Evolutionary conservation across 1,139 yeast genomes (phyloP), one percentile per base, ranked within the genome.

Genomic region (Scheffersomyces quercinus): DNA sequence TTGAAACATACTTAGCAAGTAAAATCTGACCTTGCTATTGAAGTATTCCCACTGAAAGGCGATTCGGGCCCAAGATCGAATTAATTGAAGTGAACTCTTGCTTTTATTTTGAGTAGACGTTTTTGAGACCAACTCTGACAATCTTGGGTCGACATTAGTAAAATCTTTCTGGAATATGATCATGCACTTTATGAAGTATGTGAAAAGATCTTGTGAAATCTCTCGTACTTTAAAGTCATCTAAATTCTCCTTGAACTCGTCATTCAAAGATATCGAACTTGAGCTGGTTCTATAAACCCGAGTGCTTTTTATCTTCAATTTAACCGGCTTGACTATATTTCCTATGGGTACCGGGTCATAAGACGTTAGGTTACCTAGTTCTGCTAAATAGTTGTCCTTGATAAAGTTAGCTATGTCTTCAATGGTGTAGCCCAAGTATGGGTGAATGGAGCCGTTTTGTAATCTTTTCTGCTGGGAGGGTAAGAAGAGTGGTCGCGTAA

Each of bases 351-450:
- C 2, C 5, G 35, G 24, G 2, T 31, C 35, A 12, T 31, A 14
- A 20, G 11, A 11, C 29, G 13, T 7, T 15, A 13, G 14, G 16
- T 31, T 40, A 8, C 35, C 26, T 26, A 33, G 12, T 11, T 44
- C 56, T 12, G 28, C 42, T 8, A 53, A 34, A 37, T 64, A 66
- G 40, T 56, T 59, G 2, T 65, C 69, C 35, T 53, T 54, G 1
- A 70, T 57, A 35, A 52, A 64, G 13, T 43, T 50, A 0, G 70
- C 56, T 9, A 70, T 52, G 29, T 70, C 75, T 44, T 73, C 77
- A 10, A 59, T 47, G 1, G 72, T 55, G 49, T 55, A 51, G 2
- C 62, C 62, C 16, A 67, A 40, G 35, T 54, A 55, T 3, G 69
- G 59, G 37, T 62, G 62, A 42, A 37, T 39, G 2, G 36, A 31